Evolutionary conservation across 2,329 filamentous ascomycete species (phyloP).

Genomic region (Aquanectria penicillioides): DNA sequence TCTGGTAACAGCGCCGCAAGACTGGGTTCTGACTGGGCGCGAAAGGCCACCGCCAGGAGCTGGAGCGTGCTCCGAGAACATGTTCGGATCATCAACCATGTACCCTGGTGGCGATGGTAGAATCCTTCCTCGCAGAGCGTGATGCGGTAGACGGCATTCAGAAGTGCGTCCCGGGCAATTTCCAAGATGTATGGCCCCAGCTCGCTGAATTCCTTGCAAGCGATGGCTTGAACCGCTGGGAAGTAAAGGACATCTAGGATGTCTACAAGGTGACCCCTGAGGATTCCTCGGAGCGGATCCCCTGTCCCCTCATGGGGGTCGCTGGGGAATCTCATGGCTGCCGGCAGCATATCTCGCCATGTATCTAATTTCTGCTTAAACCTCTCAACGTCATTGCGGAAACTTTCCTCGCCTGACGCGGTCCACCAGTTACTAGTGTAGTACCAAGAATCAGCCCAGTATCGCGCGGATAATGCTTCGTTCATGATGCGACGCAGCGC

Average conservation of each 20-base stretch:
- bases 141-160: constrained; percentile 25
- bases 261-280: constrained; percentile 21
- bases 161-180: constrained; percentile 15
- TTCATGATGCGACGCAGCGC: constrained; percentile 30
- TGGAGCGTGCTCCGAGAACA: constrained; percentile 33
- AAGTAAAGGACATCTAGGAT: constrained; percentile 28
- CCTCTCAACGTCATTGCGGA: constrained; percentile 10
- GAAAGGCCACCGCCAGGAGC: constrained; percentile 21
- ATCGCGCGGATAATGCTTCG: constrained; percentile 16
- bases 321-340: constrained; percentile 16
- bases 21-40: constrained; percentile 14
- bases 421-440: constrained; percentile 22
- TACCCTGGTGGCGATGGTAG: constrained; percentile 34
- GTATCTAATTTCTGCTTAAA: constrained; percentile 24
- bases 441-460: constrained; percentile 26
- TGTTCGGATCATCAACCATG: constrained; percentile 36
- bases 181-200: constrained; percentile 4
- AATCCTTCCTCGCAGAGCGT: constrained; percentile 28
- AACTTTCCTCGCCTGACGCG: background rate
- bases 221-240: constrained; percentile 21
- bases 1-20: constrained; percentile 19
- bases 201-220: constrained; percentile 4
- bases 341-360: constrained; percentile 22
- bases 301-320: constrained; percentile 4
- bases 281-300: constrained; percentile 15